phyloP scores from a whole-genome alignment of 2,329 filamentous ascomycete genomes.

The Ophiostoma perfectum region DNA sequence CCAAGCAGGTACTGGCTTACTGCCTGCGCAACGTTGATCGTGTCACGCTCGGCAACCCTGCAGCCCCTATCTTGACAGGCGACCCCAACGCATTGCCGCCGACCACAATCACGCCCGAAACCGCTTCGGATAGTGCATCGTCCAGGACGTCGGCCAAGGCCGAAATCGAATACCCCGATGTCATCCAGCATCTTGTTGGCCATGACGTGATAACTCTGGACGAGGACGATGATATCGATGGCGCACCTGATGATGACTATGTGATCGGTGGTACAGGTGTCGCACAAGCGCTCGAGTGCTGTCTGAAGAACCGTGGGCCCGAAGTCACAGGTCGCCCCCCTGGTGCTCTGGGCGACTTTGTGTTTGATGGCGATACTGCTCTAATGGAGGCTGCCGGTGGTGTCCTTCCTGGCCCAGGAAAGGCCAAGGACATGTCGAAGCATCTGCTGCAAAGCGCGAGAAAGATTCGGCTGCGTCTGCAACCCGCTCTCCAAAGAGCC shows the following conservation, averaged over 20 bases:
- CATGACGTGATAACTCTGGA: slow-evolving; percentile 50
- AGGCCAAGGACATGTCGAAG: slow-evolving; percentile 89
- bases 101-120: slow-evolving; percentile 26
- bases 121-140: neutral
- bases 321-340: slow-evolving; percentile 39
- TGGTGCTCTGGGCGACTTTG: slow-evolving; percentile 38
- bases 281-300: slow-evolving; percentile 87
- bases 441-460: slow-evolving; percentile 80
- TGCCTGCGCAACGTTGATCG: slow-evolving; percentile 86
- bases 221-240: slow-evolving; percentile 57
- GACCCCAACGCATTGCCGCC: slow-evolving; percentile 33
- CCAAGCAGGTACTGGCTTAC: slow-evolving; percentile 91
- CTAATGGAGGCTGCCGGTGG: neutral
- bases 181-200: slow-evolving; percentile 81
- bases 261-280: slow-evolving; percentile 94
- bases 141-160: slow-evolving; percentile 28
- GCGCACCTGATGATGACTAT: slow-evolving; percentile 85
- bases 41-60: slow-evolving; percentile 52
- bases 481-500: slow-evolving; percentile 74
- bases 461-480: slow-evolving; percentile 77
- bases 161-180: slow-evolving; percentile 61
- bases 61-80: slow-evolving; percentile 36
- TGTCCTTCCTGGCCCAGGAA: slow-evolving; percentile 43
- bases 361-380: slow-evolving; percentile 47
- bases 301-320: slow-evolving; percentile 71